These are phyloP conservation scores for Spinacia oleracea DNA, from an alignment of 179 eudicot genomes.

Conservation along the genomic window DNA sequence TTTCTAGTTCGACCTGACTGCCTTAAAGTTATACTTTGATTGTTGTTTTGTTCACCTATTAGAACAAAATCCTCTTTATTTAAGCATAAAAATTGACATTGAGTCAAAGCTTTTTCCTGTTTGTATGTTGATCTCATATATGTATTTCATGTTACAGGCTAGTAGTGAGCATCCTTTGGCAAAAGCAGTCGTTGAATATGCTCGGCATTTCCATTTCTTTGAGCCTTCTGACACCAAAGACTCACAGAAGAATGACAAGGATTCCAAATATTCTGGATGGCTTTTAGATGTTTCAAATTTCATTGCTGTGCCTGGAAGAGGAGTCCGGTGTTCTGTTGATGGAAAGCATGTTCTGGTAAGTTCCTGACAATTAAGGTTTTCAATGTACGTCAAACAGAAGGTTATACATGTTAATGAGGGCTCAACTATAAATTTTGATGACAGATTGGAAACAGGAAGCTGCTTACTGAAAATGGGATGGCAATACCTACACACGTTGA, in stretches of 20 bases:
- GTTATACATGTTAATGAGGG: background rate
- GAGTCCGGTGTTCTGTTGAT: slow-evolving; percentile 67
- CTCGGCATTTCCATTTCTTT: slow-evolving; percentile 89
- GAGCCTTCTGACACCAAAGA: slow-evolving; percentile 56
- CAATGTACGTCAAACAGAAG: background rate
- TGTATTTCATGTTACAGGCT: slow-evolving; percentile 50
- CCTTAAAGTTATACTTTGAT: background rate
- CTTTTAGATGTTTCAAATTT: slow-evolving; percentile 75
- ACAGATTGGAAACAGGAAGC: slow-evolving; percentile 87
- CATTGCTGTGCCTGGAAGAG: slow-evolving; percentile 82
- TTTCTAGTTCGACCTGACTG: slow-evolving; percentile 1
- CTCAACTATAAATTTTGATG: slow-evolving; percentile 4
- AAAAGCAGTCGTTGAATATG: slow-evolving; percentile 83
- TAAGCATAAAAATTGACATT: background rate
- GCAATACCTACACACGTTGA: slow-evolving; percentile 53
- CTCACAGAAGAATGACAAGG: slow-evolving; percentile 33
- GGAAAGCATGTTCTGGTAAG: slow-evolving; percentile 75
- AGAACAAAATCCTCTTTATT: background rate
- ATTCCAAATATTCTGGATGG: slow-evolving; percentile 61
- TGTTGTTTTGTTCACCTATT: background rate
- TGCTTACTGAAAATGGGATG: slow-evolving; percentile 65
- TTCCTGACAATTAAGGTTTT: background rate
- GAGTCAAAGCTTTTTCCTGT: background rate
- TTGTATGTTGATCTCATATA: slow-evolving; percentile 10
- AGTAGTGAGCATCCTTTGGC: slow-evolving; percentile 96